Percentiles rank a stretch among this genome's conserved stretches.
phyloP scores from a whole-genome alignment of 1,139 yeast genomes.

The Chernovozyma aurita region DNA sequence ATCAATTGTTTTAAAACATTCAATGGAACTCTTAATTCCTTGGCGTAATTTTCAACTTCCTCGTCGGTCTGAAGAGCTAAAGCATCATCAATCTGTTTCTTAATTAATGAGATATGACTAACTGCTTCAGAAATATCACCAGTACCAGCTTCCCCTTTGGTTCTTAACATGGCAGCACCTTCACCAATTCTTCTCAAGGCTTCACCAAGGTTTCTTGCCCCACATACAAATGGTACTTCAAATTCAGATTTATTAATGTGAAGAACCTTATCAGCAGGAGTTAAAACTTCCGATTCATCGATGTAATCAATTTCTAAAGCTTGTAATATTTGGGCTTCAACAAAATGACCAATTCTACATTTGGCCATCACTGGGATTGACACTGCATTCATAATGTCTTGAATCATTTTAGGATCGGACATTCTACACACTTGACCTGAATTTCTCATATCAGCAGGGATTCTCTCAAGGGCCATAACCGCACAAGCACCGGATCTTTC shows the following conservation, averaged over 20 bases:
- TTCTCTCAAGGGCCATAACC: slow-evolving; percentile 84
- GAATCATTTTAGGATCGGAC: slow-evolving; percentile 83
- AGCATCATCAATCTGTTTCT: slow-evolving; percentile 45
- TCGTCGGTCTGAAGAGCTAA: slow-evolving; percentile 36
- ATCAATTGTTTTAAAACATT: slow-evolving; percentile 49
- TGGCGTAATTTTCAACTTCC: slow-evolving; percentile 32
- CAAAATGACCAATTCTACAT: slow-evolving; percentile 80
- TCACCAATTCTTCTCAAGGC: slow-evolving; percentile 77
- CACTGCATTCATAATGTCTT: slow-evolving; percentile 68
- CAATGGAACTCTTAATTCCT: slow-evolving; percentile 49
- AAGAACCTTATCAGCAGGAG: slow-evolving; percentile 70
- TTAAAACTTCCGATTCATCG: slow-evolving; percentile 80
- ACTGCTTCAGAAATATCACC: slow-evolving; percentile 90
- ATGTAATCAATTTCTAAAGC: slow-evolving; percentile 74
- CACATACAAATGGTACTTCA: slow-evolving; percentile 82
- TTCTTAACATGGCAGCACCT: slow-evolving; percentile 87
- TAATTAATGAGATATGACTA: slow-evolving; percentile 62
- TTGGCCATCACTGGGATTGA: slow-evolving; percentile 86
- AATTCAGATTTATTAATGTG: slow-evolving; percentile 63
- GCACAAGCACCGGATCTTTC: slow-evolving; percentile 89
- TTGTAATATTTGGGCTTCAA: slow-evolving; percentile 78
- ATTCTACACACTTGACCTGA: slow-evolving; percentile 83
- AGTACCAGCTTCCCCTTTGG: slow-evolving; percentile 89
- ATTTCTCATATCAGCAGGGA: slow-evolving; percentile 84
- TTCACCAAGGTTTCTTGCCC: slow-evolving; percentile 81